Evolutionary conservation across 805 yeast genomes (phyloP), one percentile per base, ranked within the genome.

Genomic region (Candida berthetii): DNA sequence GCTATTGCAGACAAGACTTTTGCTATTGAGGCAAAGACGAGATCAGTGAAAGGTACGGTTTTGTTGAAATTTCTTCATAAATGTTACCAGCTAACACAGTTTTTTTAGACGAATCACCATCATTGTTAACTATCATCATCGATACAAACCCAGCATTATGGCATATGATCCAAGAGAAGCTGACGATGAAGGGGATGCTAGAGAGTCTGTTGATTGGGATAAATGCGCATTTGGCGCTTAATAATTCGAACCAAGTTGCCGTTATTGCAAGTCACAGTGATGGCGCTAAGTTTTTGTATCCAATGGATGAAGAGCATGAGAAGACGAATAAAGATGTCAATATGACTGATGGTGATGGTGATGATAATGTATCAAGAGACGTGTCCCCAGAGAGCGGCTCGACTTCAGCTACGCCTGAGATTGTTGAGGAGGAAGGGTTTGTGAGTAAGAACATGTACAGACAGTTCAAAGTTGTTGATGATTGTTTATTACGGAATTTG

Each of bases 221-320:
- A 39, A 93, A 93, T 60, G 89, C 95, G 2, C 99, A 93, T 60
- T 59, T 93, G 37, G 82, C 98, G 0, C 69, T 87, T 39, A 86
- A 86, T 60, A 85, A 85, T 50, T 78, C 89, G 31, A 93, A 93
- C 59, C 77, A 77, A 54, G 95, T 91, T 9, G 84, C 93, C 2
- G 76, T 91, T 14, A 75, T 90, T 32, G 84, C 87, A 1, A 82
- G 87, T 17, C 84, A 87, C 48, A 75, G 87, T 2, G 62, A 65
- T 13, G 87, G 91, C 0, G 80, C 95, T 0, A 66, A 68, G 48
- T 76, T 84, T 49, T 56, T 91, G 18, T 87, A 80, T 54, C 98
- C 98, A 1, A 47, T 42, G 15, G 35, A 36, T 17, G 48, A 31
- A 46, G 54, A 36, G 48, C 53, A 15, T 27, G 29, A 27, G 29